Percentiles rank a stretch among this genome's conserved stretches.
phyloP scores from a whole-genome alignment of 495 filamentous ascomycete species.

The Penicillium silybi region DNA sequence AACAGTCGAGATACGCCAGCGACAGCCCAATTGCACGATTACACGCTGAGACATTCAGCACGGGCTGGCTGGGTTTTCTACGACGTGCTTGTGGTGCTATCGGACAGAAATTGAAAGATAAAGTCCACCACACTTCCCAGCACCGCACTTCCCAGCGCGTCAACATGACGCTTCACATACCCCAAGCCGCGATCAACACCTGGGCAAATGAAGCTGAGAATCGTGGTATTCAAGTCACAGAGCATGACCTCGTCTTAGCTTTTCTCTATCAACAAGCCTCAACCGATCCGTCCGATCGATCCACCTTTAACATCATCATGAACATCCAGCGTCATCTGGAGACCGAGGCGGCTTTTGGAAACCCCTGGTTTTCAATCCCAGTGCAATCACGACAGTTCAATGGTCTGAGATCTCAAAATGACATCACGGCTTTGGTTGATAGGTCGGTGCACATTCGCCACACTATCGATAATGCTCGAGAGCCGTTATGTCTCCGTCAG shows the following conservation, averaged over 20 bases:
- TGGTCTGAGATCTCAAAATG: background rate
- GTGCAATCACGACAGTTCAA: background rate
- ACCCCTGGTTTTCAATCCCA: background rate
- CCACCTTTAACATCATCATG: background rate
- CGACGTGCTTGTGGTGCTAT: background rate
- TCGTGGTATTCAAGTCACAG: background rate
- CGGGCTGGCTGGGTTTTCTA: background rate
- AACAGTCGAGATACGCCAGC: background rate
- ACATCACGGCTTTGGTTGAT: background rate
- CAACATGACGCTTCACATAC: background rate
- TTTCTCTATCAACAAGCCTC: background rate
- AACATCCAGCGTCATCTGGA: background rate
- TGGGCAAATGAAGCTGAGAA: background rate
- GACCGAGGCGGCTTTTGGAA: background rate
- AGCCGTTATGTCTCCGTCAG: background rate
- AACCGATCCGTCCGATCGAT: background rate
- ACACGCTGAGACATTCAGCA: background rate
- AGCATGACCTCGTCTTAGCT: background rate
- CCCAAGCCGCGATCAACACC: background rate
- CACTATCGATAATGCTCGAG: background rate
- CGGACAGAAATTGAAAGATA: background rate
- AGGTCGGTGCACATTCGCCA: background rate
- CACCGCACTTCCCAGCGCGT: background rate
- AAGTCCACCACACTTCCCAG: background rate
- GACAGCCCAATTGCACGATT: background rate